These are phyloP conservation scores for Yarrowia deformans DNA, from an alignment of 805 yeast species.

Conservation along the genomic window DNA sequence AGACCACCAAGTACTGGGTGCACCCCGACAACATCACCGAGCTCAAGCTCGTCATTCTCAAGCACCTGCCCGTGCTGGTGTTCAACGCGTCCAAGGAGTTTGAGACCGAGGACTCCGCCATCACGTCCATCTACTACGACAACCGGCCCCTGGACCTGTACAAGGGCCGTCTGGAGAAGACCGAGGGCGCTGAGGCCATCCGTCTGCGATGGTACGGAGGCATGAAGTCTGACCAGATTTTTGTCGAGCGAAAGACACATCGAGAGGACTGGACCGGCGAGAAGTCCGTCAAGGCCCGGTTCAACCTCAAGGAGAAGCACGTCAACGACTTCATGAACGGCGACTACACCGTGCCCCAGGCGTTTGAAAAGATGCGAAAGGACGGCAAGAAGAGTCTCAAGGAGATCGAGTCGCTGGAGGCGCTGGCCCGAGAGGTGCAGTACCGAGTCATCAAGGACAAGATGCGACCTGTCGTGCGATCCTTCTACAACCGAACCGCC, in stretches of 20 bases:
- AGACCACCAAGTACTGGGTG: conserved; percentile 99
- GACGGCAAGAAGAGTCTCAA: conserved; percentile 87
- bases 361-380: conserved; percentile 88
- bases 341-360: conserved; percentile 83
- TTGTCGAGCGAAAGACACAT: conserved; percentile 97
- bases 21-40: conserved; percentile 98
- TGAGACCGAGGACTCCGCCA: conserved; percentile 92
- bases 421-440: conserved; percentile 91
- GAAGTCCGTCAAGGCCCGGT: conserved; percentile 97
- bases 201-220: conserved; percentile 99
- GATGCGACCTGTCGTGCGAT: conserved; percentile 91
- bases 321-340: conserved; percentile 87
- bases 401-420: conserved; percentile 91
- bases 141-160: conserved; percentile 87
- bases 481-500: conserved; percentile 97
- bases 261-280: conserved; percentile 99
- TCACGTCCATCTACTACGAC: conserved; percentile 95
- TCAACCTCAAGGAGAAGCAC: conserved; percentile 87
- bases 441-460: conserved; percentile 84
- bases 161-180: conserved; percentile 92
- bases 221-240: conserved; percentile 88
- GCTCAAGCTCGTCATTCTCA: conserved; percentile 86
- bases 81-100: conserved; percentile 97
- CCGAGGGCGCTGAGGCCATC: conserved; percentile 98
- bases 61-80: conserved; percentile 95